Percentiles rank a stretch among this genome's conserved stretches.
Evolutionary conservation across 768 basidiomycete species (phyloP).

Genomic region (Punctularia strigosozonata): DNA sequence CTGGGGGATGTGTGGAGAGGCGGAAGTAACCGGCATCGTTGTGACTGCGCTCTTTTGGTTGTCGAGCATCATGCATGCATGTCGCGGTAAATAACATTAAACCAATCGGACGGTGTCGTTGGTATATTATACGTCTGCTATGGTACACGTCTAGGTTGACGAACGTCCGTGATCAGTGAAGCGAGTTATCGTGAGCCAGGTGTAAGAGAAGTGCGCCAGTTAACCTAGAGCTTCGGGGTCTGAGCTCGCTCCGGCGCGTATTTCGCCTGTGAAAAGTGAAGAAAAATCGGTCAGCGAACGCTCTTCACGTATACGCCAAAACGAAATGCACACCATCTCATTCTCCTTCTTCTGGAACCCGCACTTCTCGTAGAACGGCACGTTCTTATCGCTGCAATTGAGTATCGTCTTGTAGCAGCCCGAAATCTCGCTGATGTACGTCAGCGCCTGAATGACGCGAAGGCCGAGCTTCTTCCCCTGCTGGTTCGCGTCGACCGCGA

Average conservation of each 20-base stretch:
- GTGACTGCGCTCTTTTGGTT: no score
- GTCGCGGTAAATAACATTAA: no score
- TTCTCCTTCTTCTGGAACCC: constrained; percentile 85
- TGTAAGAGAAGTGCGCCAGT: no score
- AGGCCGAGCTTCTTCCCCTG: constrained; percentile 91
- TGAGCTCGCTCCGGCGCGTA: constrained; percentile 38
- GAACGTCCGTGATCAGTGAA: no score
- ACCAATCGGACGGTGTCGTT: no score
- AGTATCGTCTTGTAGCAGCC: constrained; percentile 96
- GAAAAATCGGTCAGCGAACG: constrained; percentile 2
- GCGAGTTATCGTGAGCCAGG: no score
- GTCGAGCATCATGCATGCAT: no score
- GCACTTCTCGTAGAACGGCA: constrained; percentile 96
- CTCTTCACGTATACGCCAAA: constrained; percentile 1
- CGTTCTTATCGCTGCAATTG: constrained; percentile 85
- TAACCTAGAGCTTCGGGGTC: no score
- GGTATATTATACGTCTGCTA: no score
- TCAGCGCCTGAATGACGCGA: constrained; percentile 78
- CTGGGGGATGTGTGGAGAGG: no score
- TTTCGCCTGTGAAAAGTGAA: constrained; percentile 31
- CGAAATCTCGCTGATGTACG: constrained; percentile 64
- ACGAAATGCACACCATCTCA: constrained; percentile 61
- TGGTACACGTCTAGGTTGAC: no score
- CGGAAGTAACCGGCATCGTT: no score
- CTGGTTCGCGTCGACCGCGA: constrained; percentile 78